Evolutionary conservation across 768 basidiomycete genomes (phyloP), one percentile per base, ranked within the genome.

Genomic region (Trametes meyenii): DNA sequence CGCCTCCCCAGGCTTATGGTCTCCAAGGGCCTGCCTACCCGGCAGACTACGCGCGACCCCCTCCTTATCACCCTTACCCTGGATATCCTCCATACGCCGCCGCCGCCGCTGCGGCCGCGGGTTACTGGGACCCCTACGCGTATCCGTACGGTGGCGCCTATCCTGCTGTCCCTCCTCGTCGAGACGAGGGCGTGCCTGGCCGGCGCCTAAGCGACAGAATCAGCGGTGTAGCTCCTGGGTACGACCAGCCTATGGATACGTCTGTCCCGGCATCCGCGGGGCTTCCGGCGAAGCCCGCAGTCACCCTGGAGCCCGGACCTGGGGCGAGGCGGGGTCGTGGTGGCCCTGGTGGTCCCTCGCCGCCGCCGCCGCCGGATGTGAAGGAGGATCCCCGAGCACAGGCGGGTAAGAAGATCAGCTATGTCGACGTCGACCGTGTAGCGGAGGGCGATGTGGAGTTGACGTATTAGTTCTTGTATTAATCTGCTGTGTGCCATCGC

Each of bases 391-490:
- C 96, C 44, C 81, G 96, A 42, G 92, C 96, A 29, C 89, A 90
- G 35, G 90, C 88, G 36, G 92, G 92, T 46, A 90, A 87, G 75
- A 85, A 92, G 74, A 86, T 98, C 57, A 94, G 92, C 76, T 98
- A 98, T 71, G 88, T 94, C 72, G 96, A 98, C 75, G 92, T 97
- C 87, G 96, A 98, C 78, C 78, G 90, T 73, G 92, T 94, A 66
- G 91, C 93, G 29, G 91, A 91, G 81, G 87, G 75, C 40, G 73
- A 78, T 58, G 74, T 79, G 51, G 78, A 77, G 69, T 65, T 78
- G 70, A 74, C 71, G 52, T 78, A 78, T 62, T 79, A 65, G 66
- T 61, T 58, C 62, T 62, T 68, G 65, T 68, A 62, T 52, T 62
- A 50, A 16, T 58, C 33, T 36, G 33, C 16, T 39, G 44, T 64